Conservation (phyloP, 129 eudicot genomes). For the carrot (Daucus carota) region DH1_v3.0 NC_030384.2:42772501-42773000, state of each 20-base stretch:
- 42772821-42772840: not conserved
- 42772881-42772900: conserved; percentile 7
- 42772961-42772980: conserved; percentile 8
- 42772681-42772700: not conserved
- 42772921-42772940: conserved; percentile 8
- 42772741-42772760: not conserved
- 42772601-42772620: too few species aligned
- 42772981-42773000: conserved; percentile 14
- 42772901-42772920: conserved; percentile 9
- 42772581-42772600: too few species aligned
- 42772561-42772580: too few species aligned
- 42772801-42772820: conserved; percentile 1
- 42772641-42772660: not conserved
- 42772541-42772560: too few species aligned
- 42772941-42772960: conserved; percentile 11
- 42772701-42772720: not conserved
- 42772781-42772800: not conserved
- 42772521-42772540: not conserved
- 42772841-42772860: conserved; percentile 11
- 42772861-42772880: conserved; percentile 9
- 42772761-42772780: not conserved
- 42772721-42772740: not conserved
- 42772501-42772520: not conserved
- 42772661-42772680: not conserved
- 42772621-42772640: too few species aligned